Conservation (phyloP, 1,139 yeast species). For the Eremothecium sinecaudum region DNA sequence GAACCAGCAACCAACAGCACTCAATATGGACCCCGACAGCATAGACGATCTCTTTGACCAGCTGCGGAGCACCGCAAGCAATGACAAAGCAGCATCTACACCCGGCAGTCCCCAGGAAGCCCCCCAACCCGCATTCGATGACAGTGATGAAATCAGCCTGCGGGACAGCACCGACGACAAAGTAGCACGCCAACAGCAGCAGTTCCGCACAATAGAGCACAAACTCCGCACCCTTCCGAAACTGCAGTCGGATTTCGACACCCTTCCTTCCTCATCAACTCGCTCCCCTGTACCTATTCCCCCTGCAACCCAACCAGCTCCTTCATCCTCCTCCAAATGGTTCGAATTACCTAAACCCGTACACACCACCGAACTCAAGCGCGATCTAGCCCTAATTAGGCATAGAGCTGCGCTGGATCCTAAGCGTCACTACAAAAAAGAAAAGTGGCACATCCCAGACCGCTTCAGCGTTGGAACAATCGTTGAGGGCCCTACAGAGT, state of each 20-base stretch:
- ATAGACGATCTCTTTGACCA: constrained; percentile 1
- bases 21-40: not conserved
- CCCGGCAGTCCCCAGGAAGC: not conserved
- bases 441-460: constrained; percentile 71
- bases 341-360: constrained; percentile 76
- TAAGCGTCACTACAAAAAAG: constrained; percentile 87
- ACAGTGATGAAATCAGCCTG: constrained; percentile 16
- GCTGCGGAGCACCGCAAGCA: not conserved
- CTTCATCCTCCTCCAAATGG: constrained; percentile 43
- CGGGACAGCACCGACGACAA: constrained; percentile 17
- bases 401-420: constrained; percentile 92
- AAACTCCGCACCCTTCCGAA: constrained; percentile 24
- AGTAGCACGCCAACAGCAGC: constrained; percentile 14
- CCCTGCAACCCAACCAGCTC: constrained; percentile 42
- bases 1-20: too few relatives aligned
- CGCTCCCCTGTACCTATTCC: constrained; percentile 53
- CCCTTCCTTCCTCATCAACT: constrained; percentile 15
- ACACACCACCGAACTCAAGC: constrained; percentile 52
- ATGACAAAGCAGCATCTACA: too few relatives aligned
- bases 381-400: constrained; percentile 70
- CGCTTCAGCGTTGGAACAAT: constrained; percentile 85
- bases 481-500: constrained; percentile 73
- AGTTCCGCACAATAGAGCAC: constrained; percentile 25
- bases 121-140: constrained; percentile 1
- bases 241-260: constrained; percentile 25